Conservation (phyloP, 176 grass and related monocot species). For the Echinochloa phyllopogon region DNA sequence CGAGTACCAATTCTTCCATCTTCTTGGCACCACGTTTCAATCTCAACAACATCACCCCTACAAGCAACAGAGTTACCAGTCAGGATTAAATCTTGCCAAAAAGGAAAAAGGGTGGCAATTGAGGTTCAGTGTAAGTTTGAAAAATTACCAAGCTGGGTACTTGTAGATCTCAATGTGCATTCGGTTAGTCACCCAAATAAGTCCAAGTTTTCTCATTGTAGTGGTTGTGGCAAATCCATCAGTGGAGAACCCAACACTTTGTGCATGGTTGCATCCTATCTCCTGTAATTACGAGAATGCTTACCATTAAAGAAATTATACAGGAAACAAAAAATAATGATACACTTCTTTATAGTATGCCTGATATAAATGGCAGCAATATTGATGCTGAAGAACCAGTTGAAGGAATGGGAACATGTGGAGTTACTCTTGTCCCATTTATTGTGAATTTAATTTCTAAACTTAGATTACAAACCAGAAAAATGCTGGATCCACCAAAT, state of each 20-base stretch:
- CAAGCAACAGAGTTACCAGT: conserved; percentile 22
- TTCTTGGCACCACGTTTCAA: conserved; percentile 98
- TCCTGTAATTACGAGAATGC: conserved; percentile 64
- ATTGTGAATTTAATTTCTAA: background rate
- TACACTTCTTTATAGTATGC: conserved; percentile 6
- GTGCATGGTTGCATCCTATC: conserved; percentile 95
- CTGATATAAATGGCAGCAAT: background rate
- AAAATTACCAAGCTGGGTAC: conserved; percentile 89
- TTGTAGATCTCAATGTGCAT: conserved; percentile 99
- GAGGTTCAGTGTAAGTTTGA: background rate
- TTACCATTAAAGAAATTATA: conserved; percentile 11
- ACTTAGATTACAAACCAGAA: conserved; percentile 17
- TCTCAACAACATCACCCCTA: conserved; percentile 97
- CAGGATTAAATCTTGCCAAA: conserved; percentile 32
- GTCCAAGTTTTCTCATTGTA: conserved; percentile 90
- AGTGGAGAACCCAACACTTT: conserved; percentile 93
- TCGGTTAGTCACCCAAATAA: conserved; percentile 94
- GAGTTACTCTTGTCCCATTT: background rate
- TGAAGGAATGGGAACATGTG: conserved; percentile 13
- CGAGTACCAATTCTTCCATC: conserved; percentile 92
- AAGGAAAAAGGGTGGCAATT: background rate
- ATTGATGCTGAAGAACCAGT: background rate
- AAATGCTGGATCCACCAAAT: background rate
- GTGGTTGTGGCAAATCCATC: conserved; percentile 96
- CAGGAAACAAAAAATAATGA: background rate